Conservation (phyloP, 2,329 filamentous ascomycete genomes). For the Rhinocladiella similis region DNA sequence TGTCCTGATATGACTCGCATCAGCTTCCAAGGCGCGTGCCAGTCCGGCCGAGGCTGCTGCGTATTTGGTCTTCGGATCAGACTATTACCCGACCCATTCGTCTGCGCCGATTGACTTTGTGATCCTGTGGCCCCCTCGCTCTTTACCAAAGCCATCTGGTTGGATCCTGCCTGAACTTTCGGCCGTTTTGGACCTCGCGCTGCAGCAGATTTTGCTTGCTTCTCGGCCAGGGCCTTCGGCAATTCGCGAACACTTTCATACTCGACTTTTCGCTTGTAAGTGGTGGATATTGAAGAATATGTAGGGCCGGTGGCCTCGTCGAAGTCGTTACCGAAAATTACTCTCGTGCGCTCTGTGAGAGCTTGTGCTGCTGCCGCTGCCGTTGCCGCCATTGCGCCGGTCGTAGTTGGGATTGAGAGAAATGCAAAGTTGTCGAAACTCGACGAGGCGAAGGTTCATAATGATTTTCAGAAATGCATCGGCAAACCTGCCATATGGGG, state of each 20-base stretch:
- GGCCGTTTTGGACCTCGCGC: slow-evolving; percentile 64
- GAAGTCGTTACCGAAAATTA: slow-evolving; percentile 50
- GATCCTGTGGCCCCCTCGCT: slow-evolving; percentile 33
- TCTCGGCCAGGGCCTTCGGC: slow-evolving; percentile 74
- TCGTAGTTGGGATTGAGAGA: neutral
- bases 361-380: slow-evolving; percentile 31
- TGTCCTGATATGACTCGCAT: slow-evolving; percentile 97
- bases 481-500: neutral
- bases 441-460: neutral
- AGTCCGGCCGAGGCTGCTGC: slow-evolving; percentile 76
- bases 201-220: slow-evolving; percentile 67
- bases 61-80: slow-evolving; percentile 64
- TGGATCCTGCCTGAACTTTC: slow-evolving; percentile 57
- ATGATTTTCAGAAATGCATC: neutral
- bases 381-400: neutral
- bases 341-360: slow-evolving; percentile 47
- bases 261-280: slow-evolving; percentile 57
- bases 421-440: neutral
- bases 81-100: slow-evolving; percentile 39
- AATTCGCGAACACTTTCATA: slow-evolving; percentile 77
- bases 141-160: slow-evolving; percentile 67
- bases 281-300: slow-evolving; percentile 38
- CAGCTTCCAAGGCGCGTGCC: slow-evolving; percentile 98
- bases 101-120: slow-evolving; percentile 39
- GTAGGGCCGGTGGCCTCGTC: slow-evolving; percentile 46